phyloP scores from a whole-genome alignment of 768 basidiomycete species.

The Tremella fuciformis region DNA sequence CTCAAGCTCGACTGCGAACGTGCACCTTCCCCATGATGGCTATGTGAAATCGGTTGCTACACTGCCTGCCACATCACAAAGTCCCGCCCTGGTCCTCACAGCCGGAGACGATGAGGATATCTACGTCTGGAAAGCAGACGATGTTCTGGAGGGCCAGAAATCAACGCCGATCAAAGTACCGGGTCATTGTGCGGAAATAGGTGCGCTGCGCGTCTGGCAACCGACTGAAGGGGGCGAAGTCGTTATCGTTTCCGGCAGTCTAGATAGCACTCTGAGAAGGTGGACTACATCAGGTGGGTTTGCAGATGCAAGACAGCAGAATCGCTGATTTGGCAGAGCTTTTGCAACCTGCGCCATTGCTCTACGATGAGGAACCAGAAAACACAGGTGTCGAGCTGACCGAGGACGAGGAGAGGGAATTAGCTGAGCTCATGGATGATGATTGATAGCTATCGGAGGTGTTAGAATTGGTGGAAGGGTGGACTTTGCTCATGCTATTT shows the following conservation, averaged over 20 bases:
- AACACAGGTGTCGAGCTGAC: conserved; percentile 57
- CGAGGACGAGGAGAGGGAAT: conserved; percentile 84
- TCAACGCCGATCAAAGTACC: conserved; percentile 56
- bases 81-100: conserved; percentile 65
- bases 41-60: conserved; percentile 68
- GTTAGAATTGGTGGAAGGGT: no score
- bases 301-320: conserved; percentile 39
- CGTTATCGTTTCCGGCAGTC: conserved; percentile 76
- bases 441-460: conserved; percentile 9
- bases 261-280: conserved; percentile 82
- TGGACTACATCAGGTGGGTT: conserved; percentile 71
- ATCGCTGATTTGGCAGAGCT: conserved; percentile 31
- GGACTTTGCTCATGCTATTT: no score
- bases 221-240: conserved; percentile 54
- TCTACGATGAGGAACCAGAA: conserved; percentile 42
- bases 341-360: conserved; percentile 40
- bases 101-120: conserved; percentile 76
- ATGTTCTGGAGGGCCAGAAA: conserved; percentile 55
- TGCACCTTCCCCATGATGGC: conserved; percentile 57
- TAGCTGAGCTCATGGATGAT: conserved; percentile 67
- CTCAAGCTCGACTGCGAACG: conserved; percentile 11
- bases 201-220: conserved; percentile 69
- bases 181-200: conserved; percentile 88
- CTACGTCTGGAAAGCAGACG: conserved; percentile 73
- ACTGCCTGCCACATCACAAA: conserved; percentile 58